These are phyloP conservation scores for Hyaloperonospora brassicae DNA, from an alignment of 352 stramenopile genomes.

Conservation along the genomic window DNA sequence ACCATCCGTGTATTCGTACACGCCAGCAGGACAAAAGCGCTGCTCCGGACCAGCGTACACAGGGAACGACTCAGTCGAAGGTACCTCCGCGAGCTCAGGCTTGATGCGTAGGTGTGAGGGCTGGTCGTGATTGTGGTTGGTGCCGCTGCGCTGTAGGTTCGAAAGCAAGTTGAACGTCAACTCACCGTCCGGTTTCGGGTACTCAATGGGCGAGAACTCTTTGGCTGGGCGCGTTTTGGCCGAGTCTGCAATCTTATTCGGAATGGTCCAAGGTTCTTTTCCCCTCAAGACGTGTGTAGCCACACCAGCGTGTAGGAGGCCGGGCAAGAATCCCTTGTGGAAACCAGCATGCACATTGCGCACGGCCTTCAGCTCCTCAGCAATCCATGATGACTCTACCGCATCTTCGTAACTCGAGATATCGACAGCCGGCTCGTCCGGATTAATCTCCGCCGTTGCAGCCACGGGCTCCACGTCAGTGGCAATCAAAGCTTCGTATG, in stretches of 20 bases:
- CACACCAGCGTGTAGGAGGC: constrained; percentile 91
- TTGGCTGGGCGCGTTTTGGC: constrained; percentile 88
- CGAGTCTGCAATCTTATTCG: constrained; percentile 78
- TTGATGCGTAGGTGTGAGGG: constrained; percentile 96
- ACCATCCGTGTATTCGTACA: constrained; percentile 98
- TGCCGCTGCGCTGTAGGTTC: constrained; percentile 95
- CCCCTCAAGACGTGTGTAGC: constrained; percentile 91
- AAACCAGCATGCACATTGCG: constrained; percentile 97
- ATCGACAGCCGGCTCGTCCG: constrained; percentile 46
- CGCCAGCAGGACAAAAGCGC: constrained; percentile 95
- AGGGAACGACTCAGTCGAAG: constrained; percentile 81
- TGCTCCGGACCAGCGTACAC: constrained; percentile 96
- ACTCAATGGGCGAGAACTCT: constrained; percentile 90
- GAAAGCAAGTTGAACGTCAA: constrained; percentile 98
- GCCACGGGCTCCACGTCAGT: constrained; percentile 50
- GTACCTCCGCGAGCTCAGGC: constrained; percentile 76
- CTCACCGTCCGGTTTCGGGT: constrained; percentile 94
- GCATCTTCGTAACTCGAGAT: constrained; percentile 82
- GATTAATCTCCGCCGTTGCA: constrained; percentile 65
- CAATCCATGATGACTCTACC: constrained; percentile 93
- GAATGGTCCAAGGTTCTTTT: constrained; percentile 95
- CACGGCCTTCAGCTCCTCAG: constrained; percentile 94
- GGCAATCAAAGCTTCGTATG: constrained; percentile 84
- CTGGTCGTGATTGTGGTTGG: constrained; percentile 98
- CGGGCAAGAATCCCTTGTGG: constrained; percentile 89